Evolutionary conservation across 805 yeast species (phyloP), one percentile per base, ranked within the genome.

Genomic region (Kazachstania africana): DNA sequence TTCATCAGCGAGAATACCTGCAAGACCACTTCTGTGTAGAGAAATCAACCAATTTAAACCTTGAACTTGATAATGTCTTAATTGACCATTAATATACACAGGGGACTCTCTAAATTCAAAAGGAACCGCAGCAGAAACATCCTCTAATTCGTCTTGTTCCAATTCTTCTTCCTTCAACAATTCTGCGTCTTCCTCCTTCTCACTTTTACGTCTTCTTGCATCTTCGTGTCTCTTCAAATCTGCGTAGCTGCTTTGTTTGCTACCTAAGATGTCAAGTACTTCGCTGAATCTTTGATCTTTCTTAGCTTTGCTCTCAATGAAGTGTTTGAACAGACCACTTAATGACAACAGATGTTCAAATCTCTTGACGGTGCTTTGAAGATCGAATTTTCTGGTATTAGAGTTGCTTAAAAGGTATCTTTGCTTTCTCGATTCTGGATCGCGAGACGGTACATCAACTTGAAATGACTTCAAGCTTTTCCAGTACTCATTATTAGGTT

Each of bases 1-100:
- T 57, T 80, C 91, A 55, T 80, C 91, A 1, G 91, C 91, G 36
- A 80, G 62, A 16, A 80, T 79, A 37, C 91, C 91, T 1, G 80
- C 70, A 28, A 80, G 58, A 37, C 72, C 70, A 56, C 77, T 78
- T 39, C 73, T 78, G 44, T 75, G 71, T 36, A 80, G 55, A 1
- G 78, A 66, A 10, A 79, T 68, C 43, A 80, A 57, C 93, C 93
- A 80, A 51, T 80, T 80, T 38, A 80, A 60, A 39, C 91, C 93
- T 52, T 77, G 85, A 39, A 80, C 66, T 55, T 80, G 93, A 49
- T 80, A 80, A 3, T 79, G 75, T 45, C 93, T 66, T 35, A 80
- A 53, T 25, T 50, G 47, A 26, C 93, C 93, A 36, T 70, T 55
- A 16, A 81, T 51, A 44, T 66, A 88, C 3, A 73, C 65, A 0